Conservation (phyloP, 1,139 yeast species). For the Saccharomyces hybrid region DNA sequence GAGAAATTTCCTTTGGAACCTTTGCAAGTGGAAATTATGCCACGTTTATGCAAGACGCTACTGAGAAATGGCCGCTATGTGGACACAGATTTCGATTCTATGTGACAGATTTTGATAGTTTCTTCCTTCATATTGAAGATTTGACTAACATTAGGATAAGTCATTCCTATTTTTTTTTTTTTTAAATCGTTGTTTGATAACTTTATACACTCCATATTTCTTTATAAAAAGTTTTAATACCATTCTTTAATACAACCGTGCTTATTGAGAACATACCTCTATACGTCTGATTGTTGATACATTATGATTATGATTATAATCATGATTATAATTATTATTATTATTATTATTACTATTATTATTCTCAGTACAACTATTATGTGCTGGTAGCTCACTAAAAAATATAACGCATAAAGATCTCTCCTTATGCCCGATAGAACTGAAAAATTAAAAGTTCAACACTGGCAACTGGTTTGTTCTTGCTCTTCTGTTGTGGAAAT, state of each 20-base stretch:
- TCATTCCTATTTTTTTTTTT: no score
- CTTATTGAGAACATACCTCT: neutral
- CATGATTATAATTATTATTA: no score
- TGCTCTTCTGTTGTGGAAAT: conserved; percentile 27
- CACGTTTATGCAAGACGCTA: conserved; percentile 38
- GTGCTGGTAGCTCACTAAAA: neutral
- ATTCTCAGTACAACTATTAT: neutral
- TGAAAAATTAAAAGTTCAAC: no score
- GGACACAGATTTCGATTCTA: conserved; percentile 32
- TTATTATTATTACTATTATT: no score
- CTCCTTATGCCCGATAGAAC: neutral
- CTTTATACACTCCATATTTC: neutral
- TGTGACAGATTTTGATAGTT: no score
- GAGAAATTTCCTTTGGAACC: conserved; percentile 74
- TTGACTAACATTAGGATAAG: no score
- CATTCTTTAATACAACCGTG: conserved; percentile 1
- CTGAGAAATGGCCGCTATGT: conserved; percentile 34
- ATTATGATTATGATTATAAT: no score
- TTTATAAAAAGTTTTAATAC: neutral
- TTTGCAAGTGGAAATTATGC: conserved; percentile 73
- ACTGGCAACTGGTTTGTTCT: conserved; percentile 28
- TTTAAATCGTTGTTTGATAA: neutral
- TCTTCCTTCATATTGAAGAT: no score
- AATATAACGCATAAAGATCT: neutral
- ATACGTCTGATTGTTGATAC: no score